Evolutionary conservation across 2,329 filamentous ascomycete genomes (phyloP), one percentile per base, ranked within the genome.

Genomic region (Ceratocystiopsis sp.): DNA sequence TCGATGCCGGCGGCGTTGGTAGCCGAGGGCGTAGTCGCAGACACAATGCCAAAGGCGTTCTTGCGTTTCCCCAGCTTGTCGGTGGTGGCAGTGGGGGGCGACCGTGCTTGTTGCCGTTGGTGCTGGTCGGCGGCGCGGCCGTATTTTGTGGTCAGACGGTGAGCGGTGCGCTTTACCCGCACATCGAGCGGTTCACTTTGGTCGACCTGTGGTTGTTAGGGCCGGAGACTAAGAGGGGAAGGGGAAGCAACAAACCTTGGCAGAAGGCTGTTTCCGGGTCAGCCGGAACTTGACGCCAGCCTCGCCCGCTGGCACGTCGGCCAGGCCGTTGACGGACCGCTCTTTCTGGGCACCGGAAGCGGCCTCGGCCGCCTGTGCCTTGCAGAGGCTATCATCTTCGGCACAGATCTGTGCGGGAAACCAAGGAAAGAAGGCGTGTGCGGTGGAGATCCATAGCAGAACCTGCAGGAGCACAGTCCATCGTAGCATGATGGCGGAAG

Each of bases 1-100:
- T 71, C 58, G 43, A 81, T 63, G 11, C 73, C 73, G 11, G 64
- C 66, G 36, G 68, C 68, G 50, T 71, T 62, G 32, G 65, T 55
- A 14, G 61, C 58, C 0, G 61, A 59, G 0, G 74, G 64, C 1
- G 63, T 54, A 12, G 52, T 56, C 1, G 73, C 70, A 19, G 62
- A 52, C 49, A 67, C 61, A 13, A 75, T 55, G 2, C 59, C 52
- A 51, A 68, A 76, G 2, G 58, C 53, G 50, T 71, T 73, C 15
- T 55, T 57, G 48, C 70, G 61, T 45, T 57, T 63, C 5, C 48
- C 51, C 36, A 61, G 49, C 21, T 8, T 8, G 5, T 10, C 39
- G 11, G 18, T 14, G 12, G 12, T 17, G 6, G n/a, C 7, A 14
- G 33, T 29, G 6, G 25, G 25, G 5, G 25, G 7, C 25, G 25